A percentile compares a stretch with the other conserved stretches of the same genome.
phyloP scores from a whole-genome alignment of 495 filamentous ascomycete genomes.

The Thozetella sp. region DNA sequence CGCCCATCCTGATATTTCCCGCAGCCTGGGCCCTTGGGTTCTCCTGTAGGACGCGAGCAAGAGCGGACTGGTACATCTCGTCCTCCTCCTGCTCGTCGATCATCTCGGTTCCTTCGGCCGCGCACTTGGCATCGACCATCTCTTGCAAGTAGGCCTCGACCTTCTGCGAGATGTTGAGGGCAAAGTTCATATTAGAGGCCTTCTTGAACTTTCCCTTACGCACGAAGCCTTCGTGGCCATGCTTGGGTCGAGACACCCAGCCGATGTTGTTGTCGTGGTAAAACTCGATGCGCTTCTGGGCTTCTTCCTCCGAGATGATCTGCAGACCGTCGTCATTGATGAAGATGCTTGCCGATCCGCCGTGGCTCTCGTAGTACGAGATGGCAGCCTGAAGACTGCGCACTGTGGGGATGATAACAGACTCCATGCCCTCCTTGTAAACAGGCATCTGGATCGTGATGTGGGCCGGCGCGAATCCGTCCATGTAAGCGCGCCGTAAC shows the following conservation, averaged over 20 bases:
- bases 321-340: conserved; percentile 77
- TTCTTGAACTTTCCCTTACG: conserved; percentile 67
- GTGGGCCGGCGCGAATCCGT: conserved; percentile 48
- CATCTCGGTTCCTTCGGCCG: conserved; percentile 44
- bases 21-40: conserved; percentile 70
- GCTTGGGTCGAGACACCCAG: conserved; percentile 67
- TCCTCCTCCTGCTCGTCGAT: conserved; percentile 69
- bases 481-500: conserved; percentile 43
- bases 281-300: conserved; percentile 60
- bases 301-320: conserved; percentile 59
- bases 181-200: conserved; percentile 81
- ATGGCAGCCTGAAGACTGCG: conserved; percentile 66
- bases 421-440: conserved; percentile 65
- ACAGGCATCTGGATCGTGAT: conserved; percentile 69
- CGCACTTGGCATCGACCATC: conserved; percentile 24
- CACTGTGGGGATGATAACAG: conserved; percentile 65
- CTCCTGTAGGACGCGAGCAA: conserved; percentile 66
- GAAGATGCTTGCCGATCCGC: conserved; percentile 74
- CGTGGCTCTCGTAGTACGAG: conserved; percentile 73
- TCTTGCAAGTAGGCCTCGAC: conserved; percentile 64
- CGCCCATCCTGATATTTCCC: conserved; percentile 72
- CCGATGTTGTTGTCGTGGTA: conserved; percentile 70
- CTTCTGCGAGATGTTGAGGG: conserved; percentile 66
- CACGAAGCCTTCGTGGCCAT: conserved; percentile 57
- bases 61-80: conserved; percentile 58